Base-by-base conservation (phyloP, 2,329 filamentous ascomycete genomes). In the Stromatinia cepivora region DNA sequence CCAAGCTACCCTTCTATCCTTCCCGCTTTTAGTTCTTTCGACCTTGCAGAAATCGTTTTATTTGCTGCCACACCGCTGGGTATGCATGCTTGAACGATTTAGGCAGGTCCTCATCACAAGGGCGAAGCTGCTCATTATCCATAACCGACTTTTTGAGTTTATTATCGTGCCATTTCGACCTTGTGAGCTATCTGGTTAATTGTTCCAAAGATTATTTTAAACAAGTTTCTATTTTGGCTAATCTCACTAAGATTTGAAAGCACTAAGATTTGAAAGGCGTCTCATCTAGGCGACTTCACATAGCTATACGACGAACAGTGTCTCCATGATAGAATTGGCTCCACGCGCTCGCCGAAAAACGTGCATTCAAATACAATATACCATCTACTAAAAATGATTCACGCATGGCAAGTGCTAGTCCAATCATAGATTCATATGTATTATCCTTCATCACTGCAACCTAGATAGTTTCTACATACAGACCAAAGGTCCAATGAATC, bases 41-140 rank as follows among this genome's bases (percentile, higher is more conserved):
- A 36, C 31, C 31, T 48, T 50, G 31, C 13, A 63, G 45, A 25
- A 50, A 36, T 63, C 28, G 59, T 63, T 50, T 63, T 17, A 63
- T 63, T 63, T 63, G 59, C 45, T 63, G 59, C 59, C 45, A n/a
- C 28, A 34, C 58, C 28, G 45, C 42, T 39, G 45, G 58, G 58
- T 62, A 20, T 57, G 53, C 20, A n/a, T 56, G 31, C 20, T 31
- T 56, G 54, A 57, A 57, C n/a, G 28, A 57, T 57, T 22, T 42
- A 28, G 57, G 36, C 57, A 45, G 36, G 17, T 61, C 57, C 36
- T 59, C n/a, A 31, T 61, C 57, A 25, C 42, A 46, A 45, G 57
- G 39, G 45, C 22, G 31, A 63, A 50, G 11, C 25, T n/a, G 28
- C 25, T 48, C 28, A 42, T 46, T 36, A 34, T 50, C 36, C 15